Conservation (phyloP, 768 basidiomycete species). For the Mycena vulgaris region DNA sequence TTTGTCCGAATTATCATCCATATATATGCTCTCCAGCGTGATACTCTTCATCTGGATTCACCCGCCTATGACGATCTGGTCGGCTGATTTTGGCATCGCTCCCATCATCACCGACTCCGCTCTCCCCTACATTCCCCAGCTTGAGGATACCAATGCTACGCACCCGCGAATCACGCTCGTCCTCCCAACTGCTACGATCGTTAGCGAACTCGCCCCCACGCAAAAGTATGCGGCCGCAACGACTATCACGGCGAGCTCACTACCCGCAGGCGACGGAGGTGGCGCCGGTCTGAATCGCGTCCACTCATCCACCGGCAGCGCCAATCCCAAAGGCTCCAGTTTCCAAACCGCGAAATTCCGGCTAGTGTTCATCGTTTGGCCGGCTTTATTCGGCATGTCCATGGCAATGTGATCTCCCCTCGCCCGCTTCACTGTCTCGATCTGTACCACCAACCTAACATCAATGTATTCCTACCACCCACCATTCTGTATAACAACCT, state of each 20-base stretch:
- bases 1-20: background rate
- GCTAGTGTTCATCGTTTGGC: constrained; percentile 69
- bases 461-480: constrained; percentile 12
- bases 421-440: background rate
- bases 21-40: constrained; percentile 42
- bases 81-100: constrained; percentile 64
- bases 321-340: constrained; percentile 47
- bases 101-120: constrained; percentile 43
- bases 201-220: constrained; percentile 30
- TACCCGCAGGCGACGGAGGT: constrained; percentile 16
- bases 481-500: constrained; percentile 25
- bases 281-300: constrained; percentile 22
- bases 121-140: constrained; percentile 31
- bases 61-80: constrained; percentile 57
- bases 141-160: constrained; percentile 24
- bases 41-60: constrained; percentile 52
- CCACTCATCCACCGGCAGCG: constrained; percentile 23
- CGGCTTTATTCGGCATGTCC: constrained; percentile 68
- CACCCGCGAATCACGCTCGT: constrained; percentile 38
- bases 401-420: constrained; percentile 61
- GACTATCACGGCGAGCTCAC: constrained; percentile 30
- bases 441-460: background rate
- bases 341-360: constrained; percentile 58
- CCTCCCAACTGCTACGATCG: constrained; percentile 34
- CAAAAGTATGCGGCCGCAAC: constrained; percentile 32